Percentiles rank a stretch among this genome's conserved stretches.
These are phyloP conservation scores for Fragaria ananassa DNA, from an alignment of 306 rosid species.

Conservation along the genomic window DNA sequence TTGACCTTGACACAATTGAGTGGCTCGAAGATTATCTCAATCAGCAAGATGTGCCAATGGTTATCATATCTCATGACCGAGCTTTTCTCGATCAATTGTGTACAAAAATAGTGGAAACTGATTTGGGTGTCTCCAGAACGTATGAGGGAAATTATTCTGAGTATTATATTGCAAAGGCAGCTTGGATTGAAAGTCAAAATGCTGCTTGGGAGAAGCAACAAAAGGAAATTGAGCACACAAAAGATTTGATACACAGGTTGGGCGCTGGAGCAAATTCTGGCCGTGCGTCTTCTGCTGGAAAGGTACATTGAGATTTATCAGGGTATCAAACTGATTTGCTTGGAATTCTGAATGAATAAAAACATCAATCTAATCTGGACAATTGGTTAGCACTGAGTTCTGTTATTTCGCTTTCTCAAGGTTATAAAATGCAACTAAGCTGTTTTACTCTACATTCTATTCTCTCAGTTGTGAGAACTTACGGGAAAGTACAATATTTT, in stretches of 20 bases:
- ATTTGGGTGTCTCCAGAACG: constrained; percentile 86
- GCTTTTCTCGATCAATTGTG: constrained; percentile 98
- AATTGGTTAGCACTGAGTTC: neutral
- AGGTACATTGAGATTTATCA: constrained; percentile 45
- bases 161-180: constrained; percentile 65
- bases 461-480: neutral
- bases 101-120: constrained; percentile 98
- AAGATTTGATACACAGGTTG: constrained; percentile 73
- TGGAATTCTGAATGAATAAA: neutral
- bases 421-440: neutral
- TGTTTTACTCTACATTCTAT: neutral
- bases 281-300: constrained; percentile 93
- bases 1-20: constrained; percentile 96
- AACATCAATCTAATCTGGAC: neutral
- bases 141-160: constrained; percentile 85
- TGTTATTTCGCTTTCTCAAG: neutral
- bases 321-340: neutral
- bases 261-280: constrained; percentile 98
- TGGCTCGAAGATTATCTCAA: constrained; percentile 92
- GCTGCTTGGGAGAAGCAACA: constrained; percentile 99
- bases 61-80: constrained; percentile 92
- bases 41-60: constrained; percentile 96
- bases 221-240: constrained; percentile 87
- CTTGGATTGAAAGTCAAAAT: constrained; percentile 83
- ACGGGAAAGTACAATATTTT: neutral